These are phyloP conservation scores for Oehlia diaphana DNA, from an alignment of 192 early-diverging fungal species.

Conservation along the genomic window DNA sequence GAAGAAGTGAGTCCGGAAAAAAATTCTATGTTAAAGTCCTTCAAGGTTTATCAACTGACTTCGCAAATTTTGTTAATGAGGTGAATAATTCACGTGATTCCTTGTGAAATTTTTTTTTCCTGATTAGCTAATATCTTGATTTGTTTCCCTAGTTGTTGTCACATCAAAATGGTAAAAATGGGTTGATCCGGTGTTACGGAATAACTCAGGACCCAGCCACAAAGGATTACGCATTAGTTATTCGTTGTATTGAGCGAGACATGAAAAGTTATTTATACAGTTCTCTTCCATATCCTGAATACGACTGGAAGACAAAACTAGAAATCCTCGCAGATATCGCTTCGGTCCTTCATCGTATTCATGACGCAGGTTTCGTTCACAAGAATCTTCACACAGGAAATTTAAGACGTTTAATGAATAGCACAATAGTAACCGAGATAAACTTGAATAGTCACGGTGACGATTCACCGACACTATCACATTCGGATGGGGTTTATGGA, in stretches of 20 bases:
- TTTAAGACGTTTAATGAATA: conserved; percentile 13
- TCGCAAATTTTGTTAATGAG: conserved; percentile 12
- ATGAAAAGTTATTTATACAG: neutral
- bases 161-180: conserved; percentile 19
- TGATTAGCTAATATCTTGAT: neutral
- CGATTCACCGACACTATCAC: conserved; percentile 18
- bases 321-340: conserved; percentile 20
- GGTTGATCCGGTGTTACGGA: conserved; percentile 20
- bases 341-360: conserved; percentile 4
- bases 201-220: conserved; percentile 19
- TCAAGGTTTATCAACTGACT: neutral
- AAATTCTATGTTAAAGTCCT: conserved; percentile 11
- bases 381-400: conserved; percentile 22
- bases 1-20: neutral
- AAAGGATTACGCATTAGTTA: conserved; percentile 11
- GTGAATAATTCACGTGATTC: neutral
- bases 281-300: neutral
- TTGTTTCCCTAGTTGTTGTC: neutral
- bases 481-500: conserved; percentile 6
- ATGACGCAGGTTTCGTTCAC: conserved; percentile 11
- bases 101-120: neutral
- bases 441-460: neutral
- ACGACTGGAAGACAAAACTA: conserved; percentile 25
- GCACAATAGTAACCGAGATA: neutral
- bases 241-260: conserved; percentile 7